A percentile compares a stretch with the other conserved stretches of the same genome.
Evolutionary conservation across 1,284 basidiomycete genomes (phyloP).

Genomic region (Leccinum insolens): DNA sequence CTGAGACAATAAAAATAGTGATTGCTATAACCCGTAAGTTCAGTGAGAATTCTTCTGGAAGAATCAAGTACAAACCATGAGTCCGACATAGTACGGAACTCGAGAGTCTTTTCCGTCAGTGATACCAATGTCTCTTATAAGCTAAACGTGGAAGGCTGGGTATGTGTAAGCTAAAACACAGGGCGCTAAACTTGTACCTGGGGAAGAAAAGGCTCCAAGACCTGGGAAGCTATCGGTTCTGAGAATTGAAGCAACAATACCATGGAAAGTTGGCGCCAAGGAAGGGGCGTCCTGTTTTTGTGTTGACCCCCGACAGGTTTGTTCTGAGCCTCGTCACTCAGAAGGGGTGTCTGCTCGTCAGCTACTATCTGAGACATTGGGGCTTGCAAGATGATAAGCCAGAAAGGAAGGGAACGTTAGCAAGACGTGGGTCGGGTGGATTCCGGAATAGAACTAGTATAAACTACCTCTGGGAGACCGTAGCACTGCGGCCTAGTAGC

Average conservation of each 20-base stretch:
- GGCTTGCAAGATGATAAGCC: neutral
- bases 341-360: neutral
- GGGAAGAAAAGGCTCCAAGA: slow-evolving; percentile 74
- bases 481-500: too few relatives aligned
- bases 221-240: slow-evolving; percentile 66
- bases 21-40: slow-evolving; percentile 40
- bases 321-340: neutral
- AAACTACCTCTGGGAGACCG: too few relatives aligned
- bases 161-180: neutral
- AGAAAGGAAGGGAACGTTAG: neutral
- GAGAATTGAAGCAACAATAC: slow-evolving; percentile 66
- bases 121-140: slow-evolving; percentile 51
- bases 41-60: slow-evolving; percentile 3
- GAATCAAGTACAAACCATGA: slow-evolving; percentile 44
- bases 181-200: slow-evolving; percentile 42
- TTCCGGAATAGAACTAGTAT: neutral
- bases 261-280: slow-evolving; percentile 69
- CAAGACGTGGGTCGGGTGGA: neutral
- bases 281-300: slow-evolving; percentile 54
- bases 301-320: neutral
- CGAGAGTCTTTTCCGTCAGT: slow-evolving; percentile 49
- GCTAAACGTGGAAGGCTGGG: slow-evolving; percentile 30
- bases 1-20: slow-evolving; percentile 55
- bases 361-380: neutral
- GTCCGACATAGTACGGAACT: slow-evolving; percentile 58